A percentile compares a stretch with the other conserved stretches of the same genome.
Conservation (phyloP, 78 protist species). For the Dictyostelium citrinum region DNA sequence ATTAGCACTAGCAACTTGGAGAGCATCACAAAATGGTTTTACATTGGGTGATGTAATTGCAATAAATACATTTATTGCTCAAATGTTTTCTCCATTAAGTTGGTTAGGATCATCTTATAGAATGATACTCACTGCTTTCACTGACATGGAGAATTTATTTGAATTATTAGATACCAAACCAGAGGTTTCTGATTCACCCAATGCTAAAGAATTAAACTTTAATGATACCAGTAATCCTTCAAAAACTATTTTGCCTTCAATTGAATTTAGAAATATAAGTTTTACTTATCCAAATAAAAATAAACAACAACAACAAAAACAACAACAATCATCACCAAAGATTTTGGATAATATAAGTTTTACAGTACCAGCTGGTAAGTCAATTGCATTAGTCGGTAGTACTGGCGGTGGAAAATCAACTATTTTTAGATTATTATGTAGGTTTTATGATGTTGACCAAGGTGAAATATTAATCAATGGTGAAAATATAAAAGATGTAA, state of each 20-base stretch:
- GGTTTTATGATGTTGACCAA: slow-evolving; percentile 86
- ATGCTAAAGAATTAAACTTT: neutral
- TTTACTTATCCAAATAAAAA: neutral
- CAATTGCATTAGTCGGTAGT: slow-evolving; percentile 94
- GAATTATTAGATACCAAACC: slow-evolving; percentile 57
- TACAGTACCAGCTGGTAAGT: slow-evolving; percentile 78
- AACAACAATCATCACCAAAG: neutral
- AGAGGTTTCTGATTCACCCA: neutral
- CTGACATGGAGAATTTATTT: slow-evolving; percentile 91
- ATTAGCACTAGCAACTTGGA: slow-evolving; percentile 78
- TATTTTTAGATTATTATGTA: slow-evolving; percentile 83
- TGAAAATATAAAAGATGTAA: slow-evolving; percentile 64
- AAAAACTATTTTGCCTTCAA: neutral
- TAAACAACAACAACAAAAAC: neutral
- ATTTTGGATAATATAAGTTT: slow-evolving; percentile 77
- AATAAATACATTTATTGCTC: slow-evolving; percentile 87
- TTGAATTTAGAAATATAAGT: slow-evolving; percentile 1
- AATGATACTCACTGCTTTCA: slow-evolving; percentile 83
- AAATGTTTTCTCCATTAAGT: slow-evolving; percentile 90
- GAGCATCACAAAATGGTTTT: slow-evolving; percentile 69
- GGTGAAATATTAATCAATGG: slow-evolving; percentile 93
- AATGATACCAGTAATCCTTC: neutral
- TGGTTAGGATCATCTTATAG: slow-evolving; percentile 93
- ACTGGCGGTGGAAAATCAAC: slow-evolving; percentile 97
- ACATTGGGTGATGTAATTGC: slow-evolving; percentile 91